A percentile compares a stretch with the other conserved stretches of the same genome.
Evolutionary conservation across 345 rosid genomes (phyloP).

Genomic region (Draba incana): DNA sequence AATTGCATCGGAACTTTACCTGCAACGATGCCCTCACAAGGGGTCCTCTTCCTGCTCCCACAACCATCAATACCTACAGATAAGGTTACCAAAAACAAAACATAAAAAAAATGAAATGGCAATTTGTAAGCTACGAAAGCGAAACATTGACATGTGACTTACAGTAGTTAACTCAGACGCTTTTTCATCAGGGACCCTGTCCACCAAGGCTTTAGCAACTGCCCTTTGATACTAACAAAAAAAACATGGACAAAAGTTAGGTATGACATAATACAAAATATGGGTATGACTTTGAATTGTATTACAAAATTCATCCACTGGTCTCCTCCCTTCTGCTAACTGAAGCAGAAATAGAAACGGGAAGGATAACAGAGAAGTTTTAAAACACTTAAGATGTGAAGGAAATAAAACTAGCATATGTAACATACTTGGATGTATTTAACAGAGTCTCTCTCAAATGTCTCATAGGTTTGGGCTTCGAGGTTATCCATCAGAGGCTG

Average conservation of each 20-base stretch:
- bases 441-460: conserved; percentile 89
- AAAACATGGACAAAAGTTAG: conserved; percentile 31
- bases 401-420: neutral
- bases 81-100: conserved; percentile 12
- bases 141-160: conserved; percentile 43
- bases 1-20: conserved; percentile 50
- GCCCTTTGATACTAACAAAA: conserved; percentile 88
- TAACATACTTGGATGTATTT: conserved; percentile 84
- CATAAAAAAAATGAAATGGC: conserved; percentile 9
- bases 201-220: conserved; percentile 77
- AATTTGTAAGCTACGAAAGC: conserved; percentile 19
- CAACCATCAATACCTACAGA: conserved; percentile 89
- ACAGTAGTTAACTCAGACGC: conserved; percentile 65
- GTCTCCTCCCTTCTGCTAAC: neutral
- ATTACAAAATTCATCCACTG: conserved; percentile 16
- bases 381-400: neutral
- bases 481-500: conserved; percentile 99
- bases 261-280: neutral
- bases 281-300: neutral
- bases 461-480: conserved; percentile 99
- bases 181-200: conserved; percentile 75
- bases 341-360: neutral
- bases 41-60: conserved; percentile 99
- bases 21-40: conserved; percentile 96
- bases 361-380: conserved; percentile 3